Conservation (phyloP, 2,329 filamentous ascomycete genomes). For the Hymenoscyphus scutula region DNA sequence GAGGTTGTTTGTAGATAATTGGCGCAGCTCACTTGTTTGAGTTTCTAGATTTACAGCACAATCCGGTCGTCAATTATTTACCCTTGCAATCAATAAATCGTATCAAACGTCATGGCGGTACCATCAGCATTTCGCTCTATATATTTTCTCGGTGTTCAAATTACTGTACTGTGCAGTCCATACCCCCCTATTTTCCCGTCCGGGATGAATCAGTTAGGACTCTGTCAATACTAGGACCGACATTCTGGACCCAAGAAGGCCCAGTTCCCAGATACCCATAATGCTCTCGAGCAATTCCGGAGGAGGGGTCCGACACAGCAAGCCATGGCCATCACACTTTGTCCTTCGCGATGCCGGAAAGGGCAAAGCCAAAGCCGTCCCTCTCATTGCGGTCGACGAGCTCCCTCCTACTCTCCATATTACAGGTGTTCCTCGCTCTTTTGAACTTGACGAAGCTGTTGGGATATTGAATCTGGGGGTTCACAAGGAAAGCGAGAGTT, state of each 20-base stretch:
- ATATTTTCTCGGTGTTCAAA: neutral
- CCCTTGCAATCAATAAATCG: neutral
- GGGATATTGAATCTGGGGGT: conserved; percentile 35
- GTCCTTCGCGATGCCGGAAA: conserved; percentile 42
- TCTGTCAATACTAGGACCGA: too few species aligned
- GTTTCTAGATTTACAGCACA: neutral
- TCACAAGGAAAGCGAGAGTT: conserved; percentile 18
- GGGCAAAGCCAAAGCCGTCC: conserved; percentile 42
- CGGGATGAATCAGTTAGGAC: neutral
- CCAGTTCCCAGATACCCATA: neutral
- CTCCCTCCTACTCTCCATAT: conserved; percentile 42
- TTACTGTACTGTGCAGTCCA: neutral
- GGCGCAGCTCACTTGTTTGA: neutral
- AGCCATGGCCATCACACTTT: conserved; percentile 40
- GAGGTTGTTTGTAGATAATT: neutral
- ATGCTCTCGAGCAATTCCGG: conserved; percentile 12
- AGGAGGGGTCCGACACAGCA: conserved; percentile 7
- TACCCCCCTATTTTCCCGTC: neutral
- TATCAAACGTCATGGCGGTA: neutral
- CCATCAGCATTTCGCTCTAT: neutral
- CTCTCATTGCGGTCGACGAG: conserved; percentile 53
- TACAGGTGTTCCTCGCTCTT: conserved; percentile 40
- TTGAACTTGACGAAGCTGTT: conserved; percentile 28
- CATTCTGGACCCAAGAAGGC: too few species aligned
- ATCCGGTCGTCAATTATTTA: neutral